Percentiles rank a stretch among this genome's conserved stretches.
These are phyloP conservation scores for Rhynchospora tenuis DNA, from an alignment of 176 grass and related monocot genomes.

Conservation along the genomic window DNA sequence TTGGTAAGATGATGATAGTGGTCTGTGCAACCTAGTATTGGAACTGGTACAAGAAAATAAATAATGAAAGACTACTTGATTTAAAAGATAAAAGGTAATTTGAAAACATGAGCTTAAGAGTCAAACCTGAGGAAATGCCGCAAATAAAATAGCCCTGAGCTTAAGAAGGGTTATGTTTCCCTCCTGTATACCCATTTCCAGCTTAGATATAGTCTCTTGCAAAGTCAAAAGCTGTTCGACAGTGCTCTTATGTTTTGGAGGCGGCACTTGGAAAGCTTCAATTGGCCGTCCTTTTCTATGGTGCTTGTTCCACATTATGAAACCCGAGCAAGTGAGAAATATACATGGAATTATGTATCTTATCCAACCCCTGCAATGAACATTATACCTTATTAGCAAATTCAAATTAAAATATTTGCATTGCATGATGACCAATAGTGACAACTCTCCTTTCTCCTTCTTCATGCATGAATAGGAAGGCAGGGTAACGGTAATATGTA, in stretches of 20 bases:
- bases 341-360: slow-evolving; percentile 57
- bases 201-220: slow-evolving; percentile 69
- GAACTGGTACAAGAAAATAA: not conserved
- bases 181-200: slow-evolving; percentile 62
- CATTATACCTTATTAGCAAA: not conserved
- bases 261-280: slow-evolving; percentile 51
- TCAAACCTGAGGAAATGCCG: slow-evolving; percentile 70
- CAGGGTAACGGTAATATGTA: not conserved
- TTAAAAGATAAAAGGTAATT: not conserved
- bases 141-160: slow-evolving; percentile 72
- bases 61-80: not conserved
- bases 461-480: not conserved
- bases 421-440: not conserved
- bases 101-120: not conserved
- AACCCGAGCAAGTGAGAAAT: slow-evolving; percentile 47
- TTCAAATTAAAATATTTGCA: not conserved
- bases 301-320: slow-evolving; percentile 77
- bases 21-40: not conserved
- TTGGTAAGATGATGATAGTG: not conserved
- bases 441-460: not conserved
- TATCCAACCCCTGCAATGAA: slow-evolving; percentile 49
- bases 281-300: slow-evolving; percentile 31
- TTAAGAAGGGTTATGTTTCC: slow-evolving; percentile 89
- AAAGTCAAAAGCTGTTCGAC: slow-evolving; percentile 67
- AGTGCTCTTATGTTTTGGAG: slow-evolving; percentile 51